Base-by-base conservation (phyloP, 225 moss, liverwort and hornwort genomes). In the Bryum argenteum region DNA sequence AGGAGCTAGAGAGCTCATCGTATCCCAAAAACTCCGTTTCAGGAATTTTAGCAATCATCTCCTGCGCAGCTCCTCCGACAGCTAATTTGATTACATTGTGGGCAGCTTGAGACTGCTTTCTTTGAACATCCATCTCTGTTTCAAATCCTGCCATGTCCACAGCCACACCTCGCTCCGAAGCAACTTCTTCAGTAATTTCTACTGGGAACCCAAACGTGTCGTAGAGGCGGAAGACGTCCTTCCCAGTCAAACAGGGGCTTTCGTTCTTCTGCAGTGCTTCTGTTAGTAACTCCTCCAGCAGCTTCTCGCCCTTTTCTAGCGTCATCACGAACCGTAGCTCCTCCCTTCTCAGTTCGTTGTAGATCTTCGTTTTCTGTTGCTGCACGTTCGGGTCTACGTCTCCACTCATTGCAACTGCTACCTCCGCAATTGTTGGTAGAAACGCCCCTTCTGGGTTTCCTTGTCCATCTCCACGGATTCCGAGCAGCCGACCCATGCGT, bases 201-300 rank as follows among this genome's bases (percentile, higher is more conserved):
- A 84, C 86, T 58, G 93, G 93, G 74, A 94, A 94, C 58, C 93
- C 93, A 65, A 89, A 94, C 12, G 93, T 91, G 66, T 94, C 93
- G 74, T 94, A 94, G 9, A 94, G 82, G 61, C 80, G 72, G 53
- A 94, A 94, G 1, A 94, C 80, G 57, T 94, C 91, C 60, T 89
- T 91, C 40, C 93, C 93, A 58, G 80, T 76, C 71, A 94, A 74
- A 54, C 58, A 75, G n/a, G 83, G 86, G 17, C 70, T 58, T 10
- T 77, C 66, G 12, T 76, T 73, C 26, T 58, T 72, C 52, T 70
- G 58, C 82, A 87, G 63, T 9, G 90, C 92, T 54, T 91, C 93
- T 45, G 70, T 41, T 19, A 94, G 58, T 10, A 94, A 74, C 58
- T 94, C 83, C 19, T 94, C 91, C 23, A 94, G 71, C 48, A 89